A percentile compares a stretch with the other conserved stretches of the same genome.
Conservation (phyloP, 331 rosid species). For the Acacia pycnantha region DNA sequence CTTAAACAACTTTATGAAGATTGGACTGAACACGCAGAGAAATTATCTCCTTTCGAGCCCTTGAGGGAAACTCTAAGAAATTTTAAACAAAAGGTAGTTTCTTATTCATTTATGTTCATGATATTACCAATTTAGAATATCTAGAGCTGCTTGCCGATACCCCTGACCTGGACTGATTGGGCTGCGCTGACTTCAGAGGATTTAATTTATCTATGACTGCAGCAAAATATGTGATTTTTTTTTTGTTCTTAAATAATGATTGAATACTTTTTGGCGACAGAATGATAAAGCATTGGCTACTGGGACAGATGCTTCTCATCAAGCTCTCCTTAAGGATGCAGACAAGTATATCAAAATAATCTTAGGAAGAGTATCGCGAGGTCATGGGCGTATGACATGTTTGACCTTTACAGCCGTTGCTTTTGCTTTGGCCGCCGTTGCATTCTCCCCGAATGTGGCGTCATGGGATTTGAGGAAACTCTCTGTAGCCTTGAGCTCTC, state of each 20-base stretch:
- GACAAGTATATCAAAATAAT: constrained; percentile 50
- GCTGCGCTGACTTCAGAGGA: constrained; percentile 14
- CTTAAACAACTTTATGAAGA: constrained; percentile 63
- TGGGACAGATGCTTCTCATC: constrained; percentile 40
- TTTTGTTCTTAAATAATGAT: neutral
- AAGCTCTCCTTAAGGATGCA: constrained; percentile 42
- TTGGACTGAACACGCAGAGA: constrained; percentile 65
- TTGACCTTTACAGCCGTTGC: constrained; percentile 41
- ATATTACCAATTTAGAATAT: neutral
- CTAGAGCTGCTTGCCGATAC: neutral
- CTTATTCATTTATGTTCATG: neutral
- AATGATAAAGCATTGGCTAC: constrained; percentile 43
- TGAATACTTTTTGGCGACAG: constrained; percentile 34
- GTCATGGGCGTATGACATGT: constrained; percentile 41
- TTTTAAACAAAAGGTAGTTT: constrained; percentile 69
- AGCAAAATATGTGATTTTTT: constrained; percentile 17
- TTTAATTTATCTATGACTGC: constrained; percentile 11
- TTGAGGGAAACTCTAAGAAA: constrained; percentile 68
- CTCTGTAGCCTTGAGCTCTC: constrained; percentile 38
- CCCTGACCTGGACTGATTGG: constrained; percentile 39
- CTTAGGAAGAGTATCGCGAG: constrained; percentile 39
- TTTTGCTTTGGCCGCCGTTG: constrained; percentile 40
- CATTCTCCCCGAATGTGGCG: constrained; percentile 38
- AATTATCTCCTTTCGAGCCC: constrained; percentile 57
- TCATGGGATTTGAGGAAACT: constrained; percentile 48